phyloP scores from a whole-genome alignment of 139 green algal genomes.

The Microglena sp. region DNA sequence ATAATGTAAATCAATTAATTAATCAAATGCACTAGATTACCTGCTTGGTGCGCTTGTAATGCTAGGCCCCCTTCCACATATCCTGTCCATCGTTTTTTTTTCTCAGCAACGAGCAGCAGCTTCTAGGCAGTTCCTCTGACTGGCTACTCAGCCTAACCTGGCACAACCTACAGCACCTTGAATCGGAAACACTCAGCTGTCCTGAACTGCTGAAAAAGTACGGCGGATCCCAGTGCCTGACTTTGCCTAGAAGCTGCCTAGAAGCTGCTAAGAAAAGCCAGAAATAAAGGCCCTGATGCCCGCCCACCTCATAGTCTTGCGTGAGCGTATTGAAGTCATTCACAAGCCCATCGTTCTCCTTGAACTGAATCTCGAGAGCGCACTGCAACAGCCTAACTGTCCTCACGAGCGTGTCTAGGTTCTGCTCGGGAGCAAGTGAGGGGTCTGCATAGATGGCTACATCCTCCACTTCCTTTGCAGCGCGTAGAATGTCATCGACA shows the following conservation, averaged over 20 bases:
- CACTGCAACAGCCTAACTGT: constrained; percentile 22
- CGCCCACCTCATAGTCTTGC: constrained; percentile 12
- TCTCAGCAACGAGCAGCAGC: no score
- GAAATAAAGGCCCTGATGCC: neutral
- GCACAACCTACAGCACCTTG: no score
- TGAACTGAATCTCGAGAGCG: constrained; percentile 28
- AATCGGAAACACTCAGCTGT: no score
- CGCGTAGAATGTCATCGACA: constrained; percentile 20
- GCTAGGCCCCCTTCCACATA: neutral
- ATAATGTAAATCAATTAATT: no score
- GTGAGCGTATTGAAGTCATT: constrained; percentile 46
- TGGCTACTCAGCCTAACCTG: no score
- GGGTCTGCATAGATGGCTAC: constrained; percentile 18
- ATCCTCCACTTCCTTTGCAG: constrained; percentile 17
- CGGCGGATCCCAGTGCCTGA: no score
- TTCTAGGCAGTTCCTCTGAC: no score
- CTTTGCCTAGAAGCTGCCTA: neutral
- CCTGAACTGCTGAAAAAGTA: no score
- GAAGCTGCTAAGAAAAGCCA: no score
- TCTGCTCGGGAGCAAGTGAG: constrained; percentile 7
- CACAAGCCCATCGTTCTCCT: constrained; percentile 35
- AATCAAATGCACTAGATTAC: neutral
- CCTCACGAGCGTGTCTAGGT: constrained; percentile 12
- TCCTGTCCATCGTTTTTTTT: no score
- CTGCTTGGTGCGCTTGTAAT: neutral